These are phyloP conservation scores for Trichoderma harzianum DNA, from an alignment of 2,329 filamentous ascomycete species.

Conservation along the genomic window DNA sequence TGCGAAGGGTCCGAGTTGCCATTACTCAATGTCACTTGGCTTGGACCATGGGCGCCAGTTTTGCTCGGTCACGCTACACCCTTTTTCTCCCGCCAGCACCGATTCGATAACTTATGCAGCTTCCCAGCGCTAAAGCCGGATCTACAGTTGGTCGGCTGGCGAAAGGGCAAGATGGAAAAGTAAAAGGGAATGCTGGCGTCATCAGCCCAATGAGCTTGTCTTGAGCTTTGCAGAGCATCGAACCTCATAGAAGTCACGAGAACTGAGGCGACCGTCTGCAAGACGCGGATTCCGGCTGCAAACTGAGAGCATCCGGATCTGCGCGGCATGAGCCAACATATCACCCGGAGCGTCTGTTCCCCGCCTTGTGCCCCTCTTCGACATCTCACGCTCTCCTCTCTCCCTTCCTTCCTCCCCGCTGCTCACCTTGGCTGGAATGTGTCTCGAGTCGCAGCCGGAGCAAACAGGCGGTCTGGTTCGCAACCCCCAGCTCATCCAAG, in stretches of 20 bases:
- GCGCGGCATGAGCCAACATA: background rate
- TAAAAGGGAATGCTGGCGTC: background rate
- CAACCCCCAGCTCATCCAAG: background rate
- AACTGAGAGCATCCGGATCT: background rate
- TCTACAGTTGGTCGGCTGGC: background rate
- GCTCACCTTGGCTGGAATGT: slow-evolving; percentile 14
- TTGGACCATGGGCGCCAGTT: slow-evolving; percentile 1
- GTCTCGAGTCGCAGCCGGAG: slow-evolving; percentile 1
- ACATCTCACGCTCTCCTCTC: background rate
- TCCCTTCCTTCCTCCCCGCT: background rate
- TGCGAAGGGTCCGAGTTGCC: background rate
- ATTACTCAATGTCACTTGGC: slow-evolving; percentile 14
- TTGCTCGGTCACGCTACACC: slow-evolving; percentile 19
- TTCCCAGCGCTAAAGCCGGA: background rate
- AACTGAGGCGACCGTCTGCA: background rate
- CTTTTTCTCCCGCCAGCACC: slow-evolving; percentile 6
- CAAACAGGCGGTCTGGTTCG: slow-evolving; percentile 16
- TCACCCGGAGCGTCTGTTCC: background rate
- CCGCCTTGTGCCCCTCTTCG: background rate
- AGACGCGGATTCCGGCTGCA: background rate
- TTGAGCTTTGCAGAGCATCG: background rate
- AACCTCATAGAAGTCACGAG: background rate
- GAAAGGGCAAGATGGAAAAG: background rate
- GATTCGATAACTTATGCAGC: background rate
- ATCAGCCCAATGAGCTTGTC: background rate